Conservation (phyloP, 352 stramenopile species). For the Globisporangium abappressorium region DNA sequence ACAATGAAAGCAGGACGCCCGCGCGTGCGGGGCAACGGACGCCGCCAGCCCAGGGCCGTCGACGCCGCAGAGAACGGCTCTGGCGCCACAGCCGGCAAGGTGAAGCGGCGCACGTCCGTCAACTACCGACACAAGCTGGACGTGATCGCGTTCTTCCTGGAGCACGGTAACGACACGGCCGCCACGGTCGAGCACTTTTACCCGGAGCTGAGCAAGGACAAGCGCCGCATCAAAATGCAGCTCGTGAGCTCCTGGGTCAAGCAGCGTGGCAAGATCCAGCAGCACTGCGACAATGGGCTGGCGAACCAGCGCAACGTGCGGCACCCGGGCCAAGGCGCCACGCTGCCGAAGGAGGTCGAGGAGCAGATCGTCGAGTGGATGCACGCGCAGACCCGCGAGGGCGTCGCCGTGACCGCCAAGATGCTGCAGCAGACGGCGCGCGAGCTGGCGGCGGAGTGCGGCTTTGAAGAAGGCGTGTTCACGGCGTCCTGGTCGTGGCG, state of each 20-base stretch:
- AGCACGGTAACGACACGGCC: conserved; percentile 5
- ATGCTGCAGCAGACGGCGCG: conserved; percentile 12
- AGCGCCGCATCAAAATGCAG: conserved; percentile 14
- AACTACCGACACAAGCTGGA: conserved; percentile 16
- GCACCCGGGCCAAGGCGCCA: conserved; percentile 6
- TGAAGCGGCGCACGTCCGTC: conserved; percentile 7
- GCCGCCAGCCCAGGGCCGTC: conserved; percentile 1
- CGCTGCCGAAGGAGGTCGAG: conserved; percentile 8
- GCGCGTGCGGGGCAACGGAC: conserved; percentile 10
- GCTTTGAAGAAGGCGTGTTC: conserved; percentile 9
- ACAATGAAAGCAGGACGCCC: conserved; percentile 10
- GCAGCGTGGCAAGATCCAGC: conserved; percentile 11
- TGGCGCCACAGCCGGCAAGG: too few species aligned
- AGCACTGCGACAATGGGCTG: conserved; percentile 7
- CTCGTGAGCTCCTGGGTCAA: conserved; percentile 12
- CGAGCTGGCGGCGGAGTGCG: conserved; percentile 1
- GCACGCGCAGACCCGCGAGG: conserved; percentile 9
- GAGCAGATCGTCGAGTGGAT: conserved; percentile 17
- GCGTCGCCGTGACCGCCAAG: conserved; percentile 12
- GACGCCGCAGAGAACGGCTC: neutral
- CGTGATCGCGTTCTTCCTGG: conserved; percentile 11
- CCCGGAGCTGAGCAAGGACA: conserved; percentile 7
- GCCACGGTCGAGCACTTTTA: conserved; percentile 14
- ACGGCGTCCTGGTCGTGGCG: conserved; percentile 15
- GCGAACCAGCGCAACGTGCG: conserved; percentile 12